These are phyloP conservation scores for Alternaria incomplexa DNA, from an alignment of 2,329 filamentous ascomycete genomes.

Conservation along the genomic window DNA sequence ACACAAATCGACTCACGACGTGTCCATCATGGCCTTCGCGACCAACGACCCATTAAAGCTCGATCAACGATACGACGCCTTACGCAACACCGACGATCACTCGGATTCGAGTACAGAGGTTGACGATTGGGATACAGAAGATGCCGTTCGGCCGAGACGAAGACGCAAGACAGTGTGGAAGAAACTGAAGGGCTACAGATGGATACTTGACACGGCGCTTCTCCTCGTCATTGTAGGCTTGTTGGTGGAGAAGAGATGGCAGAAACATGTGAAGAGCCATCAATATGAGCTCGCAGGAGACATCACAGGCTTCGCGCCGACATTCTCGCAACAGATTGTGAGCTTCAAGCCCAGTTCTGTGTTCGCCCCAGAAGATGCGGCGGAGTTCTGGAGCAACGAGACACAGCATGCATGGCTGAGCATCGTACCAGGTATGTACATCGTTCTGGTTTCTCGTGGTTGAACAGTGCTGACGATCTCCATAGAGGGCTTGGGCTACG, in stretches of 20 bases:
- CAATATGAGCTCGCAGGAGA: constrained; percentile 37
- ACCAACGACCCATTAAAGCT: constrained; percentile 20
- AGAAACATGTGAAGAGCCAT: constrained; percentile 12
- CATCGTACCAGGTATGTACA: constrained; percentile 37
- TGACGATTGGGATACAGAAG: constrained; percentile 31
- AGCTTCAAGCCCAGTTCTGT: constrained; percentile 31
- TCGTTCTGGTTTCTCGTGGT: not conserved
- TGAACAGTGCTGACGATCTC: not conserved
- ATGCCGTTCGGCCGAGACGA: constrained; percentile 2
- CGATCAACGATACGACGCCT: constrained; percentile 31
- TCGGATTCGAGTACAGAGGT: constrained; percentile 40
- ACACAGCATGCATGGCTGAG: constrained; percentile 40
- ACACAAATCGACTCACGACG: constrained; percentile 21
- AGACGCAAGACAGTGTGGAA: constrained; percentile 19
- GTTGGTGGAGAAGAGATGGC: constrained; percentile 34
- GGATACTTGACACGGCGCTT: constrained; percentile 38
- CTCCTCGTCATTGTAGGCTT: constrained; percentile 38
- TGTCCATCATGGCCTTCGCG: constrained; percentile 13
- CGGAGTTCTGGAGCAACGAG: constrained; percentile 38
- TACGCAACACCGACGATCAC: constrained; percentile 25
- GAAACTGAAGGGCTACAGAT: constrained; percentile 25
- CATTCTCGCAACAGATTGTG: constrained; percentile 41
- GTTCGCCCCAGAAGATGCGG: constrained; percentile 39
- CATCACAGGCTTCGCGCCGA: constrained; percentile 42
- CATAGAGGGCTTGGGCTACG: constrained; percentile 41